These are phyloP conservation scores for Dillenia turbinata DNA, from an alignment of 164 flowering plant genomes.

Conservation along the genomic window DNA sequence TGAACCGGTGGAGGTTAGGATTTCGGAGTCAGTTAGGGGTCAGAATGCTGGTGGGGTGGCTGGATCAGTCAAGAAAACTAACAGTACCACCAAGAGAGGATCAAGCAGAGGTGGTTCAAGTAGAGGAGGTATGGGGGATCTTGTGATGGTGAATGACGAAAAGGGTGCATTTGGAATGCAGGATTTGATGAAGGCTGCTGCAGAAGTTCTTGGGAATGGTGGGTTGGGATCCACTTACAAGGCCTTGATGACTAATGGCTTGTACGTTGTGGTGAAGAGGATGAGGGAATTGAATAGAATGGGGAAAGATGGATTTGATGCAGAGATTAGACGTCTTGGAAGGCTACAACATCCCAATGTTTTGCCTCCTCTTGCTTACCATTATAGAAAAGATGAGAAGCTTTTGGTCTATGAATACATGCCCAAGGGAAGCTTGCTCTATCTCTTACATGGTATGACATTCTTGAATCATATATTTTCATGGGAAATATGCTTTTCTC, in stretches of 20 bases:
- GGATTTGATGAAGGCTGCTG: slow-evolving; percentile 95
- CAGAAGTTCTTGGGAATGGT: slow-evolving; percentile 85
- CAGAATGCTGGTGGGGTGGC: too few species aligned
- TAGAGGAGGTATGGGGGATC: slow-evolving; percentile 29
- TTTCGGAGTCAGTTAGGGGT: not conserved
- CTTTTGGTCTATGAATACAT: slow-evolving; percentile 63
- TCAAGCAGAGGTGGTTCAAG: slow-evolving; percentile 4
- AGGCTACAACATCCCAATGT: slow-evolving; percentile 56
- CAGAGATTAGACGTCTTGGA: slow-evolving; percentile 61
- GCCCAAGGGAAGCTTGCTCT: slow-evolving; percentile 78
- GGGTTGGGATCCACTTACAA: slow-evolving; percentile 85
- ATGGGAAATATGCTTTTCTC: too few species aligned
- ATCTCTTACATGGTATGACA: slow-evolving; percentile 54
- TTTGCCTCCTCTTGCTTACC: slow-evolving; percentile 74
- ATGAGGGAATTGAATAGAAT: slow-evolving; percentile 71
- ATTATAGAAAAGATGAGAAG: slow-evolving; percentile 84
- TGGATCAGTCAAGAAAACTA: too few species aligned
- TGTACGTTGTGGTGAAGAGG: slow-evolving; percentile 88
- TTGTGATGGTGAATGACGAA: slow-evolving; percentile 57
- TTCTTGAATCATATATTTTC: too few species aligned
- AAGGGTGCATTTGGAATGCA: slow-evolving; percentile 63
- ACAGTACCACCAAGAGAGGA: too few species aligned
- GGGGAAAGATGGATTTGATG: slow-evolving; percentile 56
- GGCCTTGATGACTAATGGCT: slow-evolving; percentile 66
- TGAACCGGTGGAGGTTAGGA: slow-evolving; percentile 28